Conservation (phyloP, 2,329 filamentous ascomycete genomes). For the Didymella lethalis region DNA sequence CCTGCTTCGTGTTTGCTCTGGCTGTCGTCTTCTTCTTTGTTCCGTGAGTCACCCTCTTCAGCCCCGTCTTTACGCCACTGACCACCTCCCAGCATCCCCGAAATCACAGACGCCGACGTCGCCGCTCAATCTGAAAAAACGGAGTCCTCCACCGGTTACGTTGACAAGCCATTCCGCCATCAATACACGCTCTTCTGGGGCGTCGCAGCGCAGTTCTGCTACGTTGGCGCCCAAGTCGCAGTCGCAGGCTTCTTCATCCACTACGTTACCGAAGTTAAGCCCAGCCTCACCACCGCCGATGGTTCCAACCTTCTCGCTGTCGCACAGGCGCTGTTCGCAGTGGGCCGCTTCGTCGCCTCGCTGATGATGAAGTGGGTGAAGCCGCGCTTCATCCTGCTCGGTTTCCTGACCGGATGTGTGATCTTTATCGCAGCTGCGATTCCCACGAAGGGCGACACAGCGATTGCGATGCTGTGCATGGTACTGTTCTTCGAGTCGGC, state of each 20-base stretch:
- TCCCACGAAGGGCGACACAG: slow-evolving; percentile 47
- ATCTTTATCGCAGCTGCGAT: slow-evolving; percentile 61
- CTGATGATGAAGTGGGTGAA: slow-evolving; percentile 61
- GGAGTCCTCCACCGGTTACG: slow-evolving; percentile 46
- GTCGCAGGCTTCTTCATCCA: slow-evolving; percentile 57
- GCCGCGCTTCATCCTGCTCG: slow-evolving; percentile 62
- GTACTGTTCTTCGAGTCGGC: slow-evolving; percentile 62
- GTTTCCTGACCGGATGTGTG: slow-evolving; percentile 61
- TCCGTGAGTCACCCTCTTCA: slow-evolving; percentile 42
- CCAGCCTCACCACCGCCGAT: slow-evolving; percentile 40
- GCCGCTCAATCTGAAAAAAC: slow-evolving; percentile 58
- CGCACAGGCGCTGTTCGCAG: slow-evolving; percentile 64
- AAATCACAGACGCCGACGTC: slow-evolving; percentile 66
- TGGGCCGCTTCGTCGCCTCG: slow-evolving; percentile 64
- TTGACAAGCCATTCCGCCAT: slow-evolving; percentile 55
- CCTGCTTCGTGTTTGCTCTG: slow-evolving; percentile 65
- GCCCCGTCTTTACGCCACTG: neutral
- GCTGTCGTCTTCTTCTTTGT: slow-evolving; percentile 67
- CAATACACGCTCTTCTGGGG: slow-evolving; percentile 62
- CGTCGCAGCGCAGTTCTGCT: slow-evolving; percentile 64
- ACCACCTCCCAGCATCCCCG: slow-evolving; percentile 54
- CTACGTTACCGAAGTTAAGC: slow-evolving; percentile 53
- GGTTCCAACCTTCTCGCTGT: slow-evolving; percentile 56
- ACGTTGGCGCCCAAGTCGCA: slow-evolving; percentile 66
- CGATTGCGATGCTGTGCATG: slow-evolving; percentile 58